Evolutionary conservation across 2,329 filamentous ascomycete species (phyloP).

Genomic region (Alternaria consortialis): DNA sequence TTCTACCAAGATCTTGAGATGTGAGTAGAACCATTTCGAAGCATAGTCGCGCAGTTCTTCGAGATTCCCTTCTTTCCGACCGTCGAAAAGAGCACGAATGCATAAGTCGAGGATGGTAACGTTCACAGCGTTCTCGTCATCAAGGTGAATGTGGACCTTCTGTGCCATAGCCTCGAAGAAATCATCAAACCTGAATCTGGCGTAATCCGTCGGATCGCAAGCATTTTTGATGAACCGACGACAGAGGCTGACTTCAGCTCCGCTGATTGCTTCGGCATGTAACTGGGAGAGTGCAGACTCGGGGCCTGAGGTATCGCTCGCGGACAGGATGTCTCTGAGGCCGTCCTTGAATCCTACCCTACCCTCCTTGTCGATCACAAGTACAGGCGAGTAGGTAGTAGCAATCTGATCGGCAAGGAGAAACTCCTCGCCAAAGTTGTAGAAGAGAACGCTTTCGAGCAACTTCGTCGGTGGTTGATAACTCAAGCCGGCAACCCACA

Average conservation of each 20-base stretch:
- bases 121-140: not conserved
- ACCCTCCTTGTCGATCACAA: conserved; percentile 8
- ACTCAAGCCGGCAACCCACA: conserved; percentile 22
- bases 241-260: not conserved
- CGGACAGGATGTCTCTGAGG: not conserved
- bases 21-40: not conserved
- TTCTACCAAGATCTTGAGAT: not conserved
- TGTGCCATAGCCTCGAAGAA: conserved; percentile 22
- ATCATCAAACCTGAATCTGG: conserved; percentile 19
- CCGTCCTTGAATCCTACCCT: conserved; percentile 11
- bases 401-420: conserved; percentile 12
- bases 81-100: not conserved
- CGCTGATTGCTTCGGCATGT: not conserved
- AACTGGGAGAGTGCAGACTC: not conserved
- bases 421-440: conserved; percentile 8
- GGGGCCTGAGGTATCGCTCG: not conserved
- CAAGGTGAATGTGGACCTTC: conserved; percentile 15
- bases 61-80: not conserved
- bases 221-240: not conserved
- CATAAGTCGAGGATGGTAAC: not conserved
- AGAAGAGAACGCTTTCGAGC: conserved; percentile 23
- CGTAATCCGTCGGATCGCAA: conserved; percentile 2
- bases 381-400: conserved; percentile 15
- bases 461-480: conserved; percentile 5
- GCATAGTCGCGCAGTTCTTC: conserved; percentile 1